Conservation (phyloP, 2,329 filamentous ascomycete species). For the Hortaea sp. region DNA sequence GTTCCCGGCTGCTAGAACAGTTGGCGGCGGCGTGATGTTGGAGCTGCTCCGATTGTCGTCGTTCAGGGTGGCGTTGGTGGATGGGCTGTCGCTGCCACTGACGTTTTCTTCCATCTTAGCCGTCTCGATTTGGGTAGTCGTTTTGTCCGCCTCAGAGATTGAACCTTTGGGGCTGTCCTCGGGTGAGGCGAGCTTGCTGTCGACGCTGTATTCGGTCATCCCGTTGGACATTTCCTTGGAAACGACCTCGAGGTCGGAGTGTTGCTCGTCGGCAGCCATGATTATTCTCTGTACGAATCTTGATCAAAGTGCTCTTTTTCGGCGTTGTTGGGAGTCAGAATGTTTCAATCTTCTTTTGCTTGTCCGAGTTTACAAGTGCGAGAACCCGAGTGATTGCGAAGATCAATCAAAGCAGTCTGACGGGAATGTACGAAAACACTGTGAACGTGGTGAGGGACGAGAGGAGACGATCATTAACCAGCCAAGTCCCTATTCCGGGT, state of each 20-base stretch:
- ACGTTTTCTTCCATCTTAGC: neutral
- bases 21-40: neutral
- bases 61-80: neutral
- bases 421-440: neutral
- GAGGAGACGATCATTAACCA: neutral
- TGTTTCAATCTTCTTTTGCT: neutral
- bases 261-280: neutral
- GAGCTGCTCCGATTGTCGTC: neutral
- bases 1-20: neutral
- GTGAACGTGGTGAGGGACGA: neutral
- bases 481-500: neutral
- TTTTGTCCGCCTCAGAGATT: neutral
- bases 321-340: neutral
- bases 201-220: neutral
- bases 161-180: conserved; percentile 2
- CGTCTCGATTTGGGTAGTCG: conserved; percentile 1
- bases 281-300: neutral
- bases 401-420: neutral
- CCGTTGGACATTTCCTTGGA: conserved; percentile 4
- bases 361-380: neutral
- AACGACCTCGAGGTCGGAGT: conserved; percentile 7
- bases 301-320: neutral
- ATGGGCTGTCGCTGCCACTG: neutral
- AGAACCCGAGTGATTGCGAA: neutral
- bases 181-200: conserved; percentile 4